phyloP scores from a whole-genome alignment of 148 eudicot species.

The Vaccinium macrocarpon region DNA sequence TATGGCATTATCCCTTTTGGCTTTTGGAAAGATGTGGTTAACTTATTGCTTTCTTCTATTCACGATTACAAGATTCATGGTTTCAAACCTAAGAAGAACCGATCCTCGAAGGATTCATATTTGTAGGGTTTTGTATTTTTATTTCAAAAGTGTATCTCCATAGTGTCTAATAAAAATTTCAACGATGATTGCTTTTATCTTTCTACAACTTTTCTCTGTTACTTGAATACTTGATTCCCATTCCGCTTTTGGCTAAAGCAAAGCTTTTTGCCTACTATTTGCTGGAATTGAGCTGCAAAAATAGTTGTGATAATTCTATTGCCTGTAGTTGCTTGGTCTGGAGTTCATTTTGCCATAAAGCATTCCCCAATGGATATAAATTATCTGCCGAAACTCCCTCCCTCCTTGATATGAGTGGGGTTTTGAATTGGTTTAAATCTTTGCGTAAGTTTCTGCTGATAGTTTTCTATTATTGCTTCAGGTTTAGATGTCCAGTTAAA shows the following conservation, averaged over 20 bases:
- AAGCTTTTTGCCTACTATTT: not conserved
- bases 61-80: not conserved
- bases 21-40: not conserved
- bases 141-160: not conserved
- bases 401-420: not conserved
- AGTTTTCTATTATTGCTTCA: conserved; percentile 28
- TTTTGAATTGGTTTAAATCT: not conserved
- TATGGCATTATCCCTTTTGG: not conserved
- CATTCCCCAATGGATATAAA: not conserved
- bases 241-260: not conserved
- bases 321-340: conserved; percentile 2
- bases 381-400: not conserved
- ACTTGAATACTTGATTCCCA: not conserved
- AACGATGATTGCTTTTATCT: not conserved
- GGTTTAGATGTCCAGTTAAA: conserved; percentile 60
- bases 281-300: conserved; percentile 1
- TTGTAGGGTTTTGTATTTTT: not conserved
- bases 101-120: not conserved
- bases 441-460: conserved; percentile 9
- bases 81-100: not conserved
- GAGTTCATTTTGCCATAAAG: not conserved
- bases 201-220: not conserved
- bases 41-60: not conserved
- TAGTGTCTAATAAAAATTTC: not conserved
- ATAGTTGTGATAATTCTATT: not conserved